Conservation (phyloP, 2,329 filamentous ascomycete genomes). For the Macrophomina tecta region DNA sequence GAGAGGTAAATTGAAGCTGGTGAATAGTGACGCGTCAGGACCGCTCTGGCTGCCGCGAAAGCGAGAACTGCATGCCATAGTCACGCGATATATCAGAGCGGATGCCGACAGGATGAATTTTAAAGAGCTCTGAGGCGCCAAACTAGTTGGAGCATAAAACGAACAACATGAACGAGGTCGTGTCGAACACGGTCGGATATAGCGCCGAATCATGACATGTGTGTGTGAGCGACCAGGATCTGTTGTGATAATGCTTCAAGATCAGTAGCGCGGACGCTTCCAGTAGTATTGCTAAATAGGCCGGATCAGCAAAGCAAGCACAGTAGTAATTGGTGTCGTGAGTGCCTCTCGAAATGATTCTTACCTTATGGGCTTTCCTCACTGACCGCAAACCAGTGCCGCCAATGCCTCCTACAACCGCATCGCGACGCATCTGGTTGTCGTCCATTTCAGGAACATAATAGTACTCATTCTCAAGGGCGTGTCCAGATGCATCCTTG, state of each 20-base stretch:
- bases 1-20: neutral
- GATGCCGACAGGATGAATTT: neutral
- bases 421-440: constrained; percentile 77
- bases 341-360: constrained; percentile 34
- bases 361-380: constrained; percentile 96
- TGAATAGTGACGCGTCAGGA: neutral
- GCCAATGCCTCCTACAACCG: constrained; percentile 82
- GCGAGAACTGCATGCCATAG: neutral
- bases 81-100: neutral
- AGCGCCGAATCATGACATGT: neutral
- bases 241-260: neutral
- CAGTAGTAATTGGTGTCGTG: neutral
- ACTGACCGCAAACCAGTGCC: constrained; percentile 90
- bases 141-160: neutral
- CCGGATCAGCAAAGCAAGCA: neutral
- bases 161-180: neutral
- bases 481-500: constrained; percentile 94
- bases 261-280: constrained; percentile 62
- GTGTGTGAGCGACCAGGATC: neutral
- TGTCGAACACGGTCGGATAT: neutral
- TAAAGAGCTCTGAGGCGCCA: neutral
- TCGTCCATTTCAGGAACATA: constrained; percentile 88
- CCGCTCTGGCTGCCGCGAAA: neutral
- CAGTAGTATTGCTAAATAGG: constrained; percentile 70
- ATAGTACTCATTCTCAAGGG: constrained; percentile 95